Percentiles rank a stretch among this genome's conserved stretches.
Conservation (phyloP, 2,329 filamentous ascomycete species). For the Alternaria alternata region DNA sequence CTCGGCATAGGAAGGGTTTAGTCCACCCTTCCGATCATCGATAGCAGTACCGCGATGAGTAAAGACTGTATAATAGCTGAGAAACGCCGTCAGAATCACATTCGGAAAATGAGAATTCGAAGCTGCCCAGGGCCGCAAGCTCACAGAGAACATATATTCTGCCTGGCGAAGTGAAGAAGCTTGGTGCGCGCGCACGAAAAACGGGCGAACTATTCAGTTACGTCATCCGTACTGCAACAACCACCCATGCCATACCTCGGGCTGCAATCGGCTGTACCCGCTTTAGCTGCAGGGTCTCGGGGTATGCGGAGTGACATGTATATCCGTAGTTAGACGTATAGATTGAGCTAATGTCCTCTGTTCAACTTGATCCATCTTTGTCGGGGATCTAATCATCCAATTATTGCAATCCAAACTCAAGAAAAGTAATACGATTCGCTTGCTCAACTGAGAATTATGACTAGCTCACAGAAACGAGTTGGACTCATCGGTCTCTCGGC, state of each 20-base stretch:
- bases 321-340: not conserved
- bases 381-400: not conserved
- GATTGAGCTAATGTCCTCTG: not conserved
- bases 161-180: not conserved
- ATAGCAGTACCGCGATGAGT: not conserved
- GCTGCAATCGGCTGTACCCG: not conserved
- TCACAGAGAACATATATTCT: not conserved
- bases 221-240: not conserved
- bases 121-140: not conserved
- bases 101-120: not conserved
- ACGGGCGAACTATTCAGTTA: not conserved
- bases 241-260: not conserved
- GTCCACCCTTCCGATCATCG: not conserved
- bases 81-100: not conserved
- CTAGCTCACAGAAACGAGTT: slow-evolving; percentile 27
- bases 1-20: not conserved
- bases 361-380: too few species aligned
- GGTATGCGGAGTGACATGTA: not conserved
- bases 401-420: not conserved
- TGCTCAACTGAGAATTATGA: not conserved
- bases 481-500: slow-evolving; percentile 47
- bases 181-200: not conserved
- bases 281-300: not conserved
- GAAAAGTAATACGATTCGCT: not conserved
- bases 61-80: not conserved